These are phyloP conservation scores for Clavariopsis aquatica DNA, from an alignment of 495 filamentous ascomycete genomes.

Conservation along the genomic window DNA sequence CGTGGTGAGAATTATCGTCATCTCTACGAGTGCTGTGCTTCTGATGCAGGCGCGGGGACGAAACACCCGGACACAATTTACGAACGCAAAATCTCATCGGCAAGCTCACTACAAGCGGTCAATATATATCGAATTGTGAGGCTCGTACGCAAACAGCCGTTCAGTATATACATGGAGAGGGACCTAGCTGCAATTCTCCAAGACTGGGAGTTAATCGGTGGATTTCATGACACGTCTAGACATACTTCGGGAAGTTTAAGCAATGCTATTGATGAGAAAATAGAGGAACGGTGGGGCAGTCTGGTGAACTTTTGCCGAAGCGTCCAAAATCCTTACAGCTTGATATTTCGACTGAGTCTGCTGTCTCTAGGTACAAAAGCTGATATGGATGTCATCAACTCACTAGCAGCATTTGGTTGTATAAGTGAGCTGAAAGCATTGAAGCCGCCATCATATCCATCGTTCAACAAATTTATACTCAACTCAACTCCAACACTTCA, in stretches of 20 bases:
- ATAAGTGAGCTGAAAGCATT: conserved; percentile 45
- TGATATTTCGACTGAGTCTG: conserved; percentile 51
- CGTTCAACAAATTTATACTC: conserved; percentile 36
- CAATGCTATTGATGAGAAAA: conserved; percentile 41
- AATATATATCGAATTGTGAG: conserved; percentile 21
- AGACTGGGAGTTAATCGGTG: conserved; percentile 34
- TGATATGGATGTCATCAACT: conserved; percentile 45
- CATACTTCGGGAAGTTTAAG: conserved; percentile 34
- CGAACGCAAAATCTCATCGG: conserved; percentile 3
- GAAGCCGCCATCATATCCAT: conserved; percentile 38
- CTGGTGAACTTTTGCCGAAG: conserved; percentile 47
- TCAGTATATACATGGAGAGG: conserved; percentile 4
- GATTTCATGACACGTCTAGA: conserved; percentile 42
- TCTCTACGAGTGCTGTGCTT: conserved; percentile 18
- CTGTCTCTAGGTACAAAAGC: conserved; percentile 45
- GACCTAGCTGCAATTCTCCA: conserved; percentile 18
- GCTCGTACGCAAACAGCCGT: conserved; percentile 11
- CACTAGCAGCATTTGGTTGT: conserved; percentile 46
- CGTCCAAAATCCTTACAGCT: conserved; percentile 37
- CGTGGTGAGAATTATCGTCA: conserved; percentile 3
- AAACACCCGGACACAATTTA: conserved; percentile 1
- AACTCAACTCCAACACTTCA: conserved; percentile 35
- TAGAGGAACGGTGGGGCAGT: conserved; percentile 48
- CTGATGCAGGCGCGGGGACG: background rate
- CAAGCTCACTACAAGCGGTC: conserved; percentile 4